These are phyloP conservation scores for Trichoderma cornu-damae DNA, from an alignment of 2,329 filamentous ascomycete genomes.

Conservation along the genomic window DNA sequence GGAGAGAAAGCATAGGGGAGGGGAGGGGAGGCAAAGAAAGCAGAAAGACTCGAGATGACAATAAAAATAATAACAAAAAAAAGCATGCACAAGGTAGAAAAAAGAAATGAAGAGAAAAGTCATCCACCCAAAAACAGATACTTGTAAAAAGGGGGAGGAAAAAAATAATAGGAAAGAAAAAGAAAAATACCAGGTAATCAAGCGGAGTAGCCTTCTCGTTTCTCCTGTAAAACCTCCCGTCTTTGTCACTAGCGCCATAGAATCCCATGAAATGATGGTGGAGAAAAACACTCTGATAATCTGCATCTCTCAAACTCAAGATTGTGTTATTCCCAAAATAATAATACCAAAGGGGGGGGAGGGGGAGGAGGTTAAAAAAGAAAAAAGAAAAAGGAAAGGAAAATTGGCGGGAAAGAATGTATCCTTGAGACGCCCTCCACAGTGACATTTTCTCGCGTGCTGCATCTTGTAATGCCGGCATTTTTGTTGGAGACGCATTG, in stretches of 20 bases:
- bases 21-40: not conserved
- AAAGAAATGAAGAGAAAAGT: not conserved
- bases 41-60: conserved; percentile 9
- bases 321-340: conserved; percentile 19
- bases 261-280: conserved; percentile 24
- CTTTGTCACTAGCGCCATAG: conserved; percentile 28
- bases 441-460: not conserved
- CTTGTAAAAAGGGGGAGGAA: conserved; percentile 13
- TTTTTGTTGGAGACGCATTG: not conserved
- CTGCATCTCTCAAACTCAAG: not conserved
- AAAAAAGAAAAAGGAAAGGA: not conserved
- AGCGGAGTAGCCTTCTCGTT: conserved; percentile 5
- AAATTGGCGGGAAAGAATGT: not conserved
- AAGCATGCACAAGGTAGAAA: not conserved
- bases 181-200: conserved; percentile 8
- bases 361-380: not conserved
- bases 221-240: conserved; percentile 20
- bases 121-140: not conserved
- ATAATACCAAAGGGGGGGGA: not conserved
- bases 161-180: too few relatives aligned
- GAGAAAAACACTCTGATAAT: conserved; percentile 13
- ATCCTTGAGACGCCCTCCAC: not conserved
- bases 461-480: not conserved
- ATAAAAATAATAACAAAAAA: conserved; percentile 8
- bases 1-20: not conserved